Conservation (phyloP, 331 rosid species). For the Rhamnella rubrinervis region DNA sequence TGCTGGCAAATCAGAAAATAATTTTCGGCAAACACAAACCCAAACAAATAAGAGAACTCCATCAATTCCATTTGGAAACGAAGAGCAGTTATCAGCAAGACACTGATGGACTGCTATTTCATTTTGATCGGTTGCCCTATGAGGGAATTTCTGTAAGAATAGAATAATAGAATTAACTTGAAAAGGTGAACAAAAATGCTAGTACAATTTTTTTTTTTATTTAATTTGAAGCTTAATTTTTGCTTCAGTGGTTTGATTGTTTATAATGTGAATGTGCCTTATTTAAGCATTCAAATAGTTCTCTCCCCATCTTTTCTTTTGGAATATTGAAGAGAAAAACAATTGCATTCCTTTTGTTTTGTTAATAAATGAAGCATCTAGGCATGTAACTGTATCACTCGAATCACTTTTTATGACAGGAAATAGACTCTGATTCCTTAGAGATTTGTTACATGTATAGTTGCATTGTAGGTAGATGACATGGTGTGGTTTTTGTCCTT, state of each 20-base stretch:
- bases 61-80: slow-evolving; percentile 45
- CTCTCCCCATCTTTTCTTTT: neutral
- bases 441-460: too few species aligned
- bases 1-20: slow-evolving; percentile 6
- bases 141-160: slow-evolving; percentile 30
- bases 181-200: slow-evolving; percentile 19
- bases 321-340: neutral
- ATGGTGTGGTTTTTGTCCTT: too few species aligned
- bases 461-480: too few species aligned
- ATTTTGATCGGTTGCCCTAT: slow-evolving; percentile 8
- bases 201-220: slow-evolving; percentile 16
- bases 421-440: too few species aligned
- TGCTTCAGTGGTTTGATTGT: neutral
- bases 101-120: slow-evolving; percentile 33
- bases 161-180: neutral
- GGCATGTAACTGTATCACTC: too few species aligned
- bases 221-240: neutral
- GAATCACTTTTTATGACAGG: too few species aligned
- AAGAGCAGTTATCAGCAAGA: slow-evolving; percentile 57
- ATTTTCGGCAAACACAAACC: slow-evolving; percentile 38
- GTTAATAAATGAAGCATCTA: too few species aligned
- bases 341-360: neutral
- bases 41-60: slow-evolving; percentile 43
- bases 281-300: slow-evolving; percentile 1
- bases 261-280: neutral